phyloP scores from a whole-genome alignment of 1,284 basidiomycete genomes.

The Leccinum subspadiceum region DNA sequence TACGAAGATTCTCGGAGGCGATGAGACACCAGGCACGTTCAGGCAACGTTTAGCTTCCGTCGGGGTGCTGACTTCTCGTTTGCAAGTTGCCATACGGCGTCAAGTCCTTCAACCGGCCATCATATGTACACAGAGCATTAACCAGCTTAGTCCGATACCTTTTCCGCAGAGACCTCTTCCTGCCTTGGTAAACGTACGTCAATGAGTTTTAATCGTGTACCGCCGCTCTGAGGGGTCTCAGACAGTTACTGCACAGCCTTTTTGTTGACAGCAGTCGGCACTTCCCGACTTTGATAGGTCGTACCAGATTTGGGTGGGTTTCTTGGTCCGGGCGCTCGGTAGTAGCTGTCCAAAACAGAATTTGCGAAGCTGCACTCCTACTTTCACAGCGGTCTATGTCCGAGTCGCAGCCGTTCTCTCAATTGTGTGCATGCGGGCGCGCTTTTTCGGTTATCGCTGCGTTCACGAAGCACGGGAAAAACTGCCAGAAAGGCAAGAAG shows the following conservation, averaged over 20 bases:
- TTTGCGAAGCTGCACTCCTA: background rate
- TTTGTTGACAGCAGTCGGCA: background rate
- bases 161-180: conserved; percentile 56
- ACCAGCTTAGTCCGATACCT: conserved; percentile 68
- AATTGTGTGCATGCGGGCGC: background rate
- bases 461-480: background rate
- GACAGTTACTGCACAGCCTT: too few relatives aligned
- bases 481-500: background rate
- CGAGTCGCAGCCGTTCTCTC: background rate
- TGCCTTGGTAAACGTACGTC: conserved; percentile 46
- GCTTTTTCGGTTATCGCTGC: background rate
- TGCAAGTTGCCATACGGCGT: conserved; percentile 48
- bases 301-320: background rate
- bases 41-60: background rate
- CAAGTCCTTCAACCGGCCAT: conserved; percentile 56
- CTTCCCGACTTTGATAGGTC: background rate
- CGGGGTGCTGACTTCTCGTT: conserved; percentile 3
- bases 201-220: background rate
- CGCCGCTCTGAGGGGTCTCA: too few relatives aligned
- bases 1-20: conserved; percentile 45
- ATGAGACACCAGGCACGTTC: conserved; percentile 42
- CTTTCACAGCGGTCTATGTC: background rate
- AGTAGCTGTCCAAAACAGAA: background rate
- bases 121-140: conserved; percentile 54
- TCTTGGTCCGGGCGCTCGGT: background rate